These are phyloP conservation scores for Tausonia pullulans DNA, from an alignment of 1,284 basidiomycete species.

Conservation along the genomic window DNA sequence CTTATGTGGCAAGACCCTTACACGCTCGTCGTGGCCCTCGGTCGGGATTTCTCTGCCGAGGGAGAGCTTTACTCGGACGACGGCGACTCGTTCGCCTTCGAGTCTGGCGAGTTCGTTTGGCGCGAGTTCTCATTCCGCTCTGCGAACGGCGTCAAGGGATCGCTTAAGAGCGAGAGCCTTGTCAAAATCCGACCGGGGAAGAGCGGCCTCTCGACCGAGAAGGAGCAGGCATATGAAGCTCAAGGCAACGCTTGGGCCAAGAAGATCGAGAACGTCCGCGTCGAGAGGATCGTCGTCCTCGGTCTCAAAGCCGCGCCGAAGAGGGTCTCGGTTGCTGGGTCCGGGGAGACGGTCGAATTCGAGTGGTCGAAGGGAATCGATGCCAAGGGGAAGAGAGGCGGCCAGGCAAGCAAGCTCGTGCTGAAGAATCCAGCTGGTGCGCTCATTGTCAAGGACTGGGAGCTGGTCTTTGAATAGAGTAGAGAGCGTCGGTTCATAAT, in stretches of 20 bases:
- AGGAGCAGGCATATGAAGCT: conserved; percentile 37
- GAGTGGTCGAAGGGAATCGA: conserved; percentile 48
- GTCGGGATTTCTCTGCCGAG: conserved; percentile 50
- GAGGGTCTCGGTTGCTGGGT: conserved; percentile 43
- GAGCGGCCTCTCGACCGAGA: conserved; percentile 26
- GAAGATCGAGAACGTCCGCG: conserved; percentile 53
- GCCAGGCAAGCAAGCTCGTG: conserved; percentile 49
- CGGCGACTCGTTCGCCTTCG: conserved; percentile 71
- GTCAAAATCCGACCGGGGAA: conserved; percentile 13
- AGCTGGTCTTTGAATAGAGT: conserved; percentile 34
- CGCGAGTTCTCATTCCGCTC: conserved; percentile 55
- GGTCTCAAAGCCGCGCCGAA: conserved; percentile 56
- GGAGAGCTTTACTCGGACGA: conserved; percentile 95
- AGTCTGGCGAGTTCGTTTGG: conserved; percentile 72
- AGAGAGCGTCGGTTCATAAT: neutral
- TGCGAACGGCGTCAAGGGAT: conserved; percentile 35
- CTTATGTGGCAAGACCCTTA: conserved; percentile 89
- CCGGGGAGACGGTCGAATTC: conserved; percentile 36
- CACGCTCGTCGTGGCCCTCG: conserved; percentile 75
- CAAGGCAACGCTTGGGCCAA: conserved; percentile 54
- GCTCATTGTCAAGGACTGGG: conserved; percentile 52
- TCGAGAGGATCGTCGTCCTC: conserved; percentile 69
- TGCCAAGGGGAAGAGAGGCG: conserved; percentile 46
- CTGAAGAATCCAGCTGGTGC: conserved; percentile 60
- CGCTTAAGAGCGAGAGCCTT: conserved; percentile 19